Base-by-base conservation (phyloP, 1,139 yeast genomes). In the Ogataea hybrid region DNA sequence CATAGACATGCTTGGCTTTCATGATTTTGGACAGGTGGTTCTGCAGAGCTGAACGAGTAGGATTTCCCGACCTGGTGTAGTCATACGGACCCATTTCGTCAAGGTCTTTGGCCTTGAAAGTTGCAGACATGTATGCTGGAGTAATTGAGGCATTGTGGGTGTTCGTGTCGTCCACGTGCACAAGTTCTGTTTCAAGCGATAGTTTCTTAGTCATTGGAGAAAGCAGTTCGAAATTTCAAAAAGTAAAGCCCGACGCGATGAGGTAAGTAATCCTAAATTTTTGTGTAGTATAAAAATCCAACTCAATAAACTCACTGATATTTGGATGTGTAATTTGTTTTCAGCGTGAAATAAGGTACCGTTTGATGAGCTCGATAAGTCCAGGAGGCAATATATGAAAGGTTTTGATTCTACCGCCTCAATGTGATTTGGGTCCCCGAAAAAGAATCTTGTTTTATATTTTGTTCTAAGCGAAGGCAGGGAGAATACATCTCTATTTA, bases 31-130 rank as follows among this genome's bases (percentile, higher is more conserved):
- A 82, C 56, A 89, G 61, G 55, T 89, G 95, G 42, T 77, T 71
- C 62, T 89, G 96, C 46, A 88, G 68, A 37, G 79, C 78, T 0
- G 94, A 79, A 63, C 97, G 73, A 2, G 97, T 87, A 23, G 97
- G 97, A 63, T 89, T 89, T 3, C 97, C 97, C n/a, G 94, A 83
- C 57, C 97, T 73, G 1, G 97, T 87, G 63, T 89, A 89, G 64
- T 89, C 97, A 62, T 84, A 89, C 57, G 81, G 84, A 5, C 94
- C 92, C 84, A 84, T 80, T 54, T 83, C 81, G 32, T 79, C 67
- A 49, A 86, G 69, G 6, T 88, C 81, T 33, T 75, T 78, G 63
- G 87, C 94, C 64, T 88, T 89, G 68, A 90, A 90, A 9, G 97
- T 90, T 12, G 97, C 96, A 2, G 95, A 79, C 63, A 87, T 95